phyloP scores from a whole-genome alignment of 1,284 basidiomycete genomes.

The Sphaerobolus stellatus region DNA sequence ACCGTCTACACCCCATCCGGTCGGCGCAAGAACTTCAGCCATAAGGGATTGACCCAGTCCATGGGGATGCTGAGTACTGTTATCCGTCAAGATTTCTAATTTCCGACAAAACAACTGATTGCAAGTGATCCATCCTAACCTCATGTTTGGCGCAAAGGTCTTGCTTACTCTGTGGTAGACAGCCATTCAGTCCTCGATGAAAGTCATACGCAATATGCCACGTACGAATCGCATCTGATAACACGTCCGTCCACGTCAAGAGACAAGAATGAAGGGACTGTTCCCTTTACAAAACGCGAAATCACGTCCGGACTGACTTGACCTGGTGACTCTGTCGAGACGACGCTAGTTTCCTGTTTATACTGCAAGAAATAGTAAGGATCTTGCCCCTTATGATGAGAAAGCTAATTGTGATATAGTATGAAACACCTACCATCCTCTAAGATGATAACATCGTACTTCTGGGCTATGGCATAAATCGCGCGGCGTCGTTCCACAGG shows the following conservation, averaged over 20 bases:
- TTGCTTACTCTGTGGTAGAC: slow-evolving; percentile 35
- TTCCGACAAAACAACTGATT: slow-evolving; percentile 38
- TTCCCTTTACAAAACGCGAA: slow-evolving; percentile 6
- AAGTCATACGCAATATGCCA: slow-evolving; percentile 14
- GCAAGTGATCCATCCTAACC: slow-evolving; percentile 48
- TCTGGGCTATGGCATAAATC: slow-evolving; percentile 42
- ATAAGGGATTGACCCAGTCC: slow-evolving; percentile 46
- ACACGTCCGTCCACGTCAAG: slow-evolving; percentile 49
- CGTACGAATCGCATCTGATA: slow-evolving; percentile 40
- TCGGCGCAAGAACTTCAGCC: slow-evolving; percentile 39
- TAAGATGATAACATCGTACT: slow-evolving; percentile 45
- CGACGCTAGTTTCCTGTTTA: slow-evolving; percentile 1
- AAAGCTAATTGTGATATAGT: not conserved
- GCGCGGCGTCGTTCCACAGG: slow-evolving; percentile 37
- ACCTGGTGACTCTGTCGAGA: not conserved
- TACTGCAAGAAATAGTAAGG: slow-evolving; percentile 37
- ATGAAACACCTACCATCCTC: slow-evolving; percentile 32
- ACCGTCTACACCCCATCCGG: slow-evolving; percentile 41
- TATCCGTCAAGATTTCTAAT: slow-evolving; percentile 37
- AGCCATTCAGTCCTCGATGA: not conserved
- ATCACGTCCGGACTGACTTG: slow-evolving; percentile 3
- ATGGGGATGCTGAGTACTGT: slow-evolving; percentile 46
- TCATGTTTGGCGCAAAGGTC: slow-evolving; percentile 45
- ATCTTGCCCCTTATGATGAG: slow-evolving; percentile 24
- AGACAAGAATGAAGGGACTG: slow-evolving; percentile 38